A percentile compares a stretch with the other conserved stretches of the same genome.
These are phyloP conservation scores for Mariannaea sp. DNA, from an alignment of 2,329 filamentous ascomycete species.

Conservation along the genomic window DNA sequence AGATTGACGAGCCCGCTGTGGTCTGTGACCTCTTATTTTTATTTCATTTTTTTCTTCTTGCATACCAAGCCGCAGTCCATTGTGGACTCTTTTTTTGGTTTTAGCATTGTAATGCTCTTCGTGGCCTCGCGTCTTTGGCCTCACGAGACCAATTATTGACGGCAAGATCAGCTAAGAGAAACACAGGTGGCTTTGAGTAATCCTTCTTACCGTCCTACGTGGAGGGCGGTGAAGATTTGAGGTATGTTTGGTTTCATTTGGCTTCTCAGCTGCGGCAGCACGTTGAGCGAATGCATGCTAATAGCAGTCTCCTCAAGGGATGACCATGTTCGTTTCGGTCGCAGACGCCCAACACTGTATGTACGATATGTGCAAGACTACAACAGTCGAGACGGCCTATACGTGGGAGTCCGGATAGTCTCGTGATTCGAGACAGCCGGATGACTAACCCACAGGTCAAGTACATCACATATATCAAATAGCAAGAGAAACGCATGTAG, in stretches of 20 bases:
- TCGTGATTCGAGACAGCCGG: neutral
- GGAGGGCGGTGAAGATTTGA: neutral
- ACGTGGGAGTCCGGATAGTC: neutral
- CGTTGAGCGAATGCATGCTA: neutral
- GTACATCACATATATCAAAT: neutral
- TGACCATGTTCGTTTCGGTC: neutral
- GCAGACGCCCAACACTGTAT: neutral
- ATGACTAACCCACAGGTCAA: neutral
- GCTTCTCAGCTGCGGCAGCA: neutral
- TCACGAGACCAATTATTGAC: neutral
- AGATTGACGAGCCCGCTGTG: constrained; percentile 1
- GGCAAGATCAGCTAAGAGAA: neutral
- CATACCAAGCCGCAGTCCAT: too few relatives aligned
- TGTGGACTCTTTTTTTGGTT: neutral
- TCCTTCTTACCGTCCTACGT: neutral
- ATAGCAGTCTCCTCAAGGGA: neutral
- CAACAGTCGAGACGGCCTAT: neutral
- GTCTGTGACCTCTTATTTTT: neutral
- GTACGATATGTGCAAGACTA: neutral
- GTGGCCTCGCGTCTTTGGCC: neutral
- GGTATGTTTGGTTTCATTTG: neutral
- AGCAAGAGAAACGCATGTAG: neutral
- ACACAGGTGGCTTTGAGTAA: neutral
- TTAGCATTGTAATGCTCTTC: neutral
- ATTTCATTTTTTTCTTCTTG: neutral